Evolutionary conservation across 768 basidiomycete genomes (phyloP).

Genomic region (Brasilioporus rufonigricans): DNA sequence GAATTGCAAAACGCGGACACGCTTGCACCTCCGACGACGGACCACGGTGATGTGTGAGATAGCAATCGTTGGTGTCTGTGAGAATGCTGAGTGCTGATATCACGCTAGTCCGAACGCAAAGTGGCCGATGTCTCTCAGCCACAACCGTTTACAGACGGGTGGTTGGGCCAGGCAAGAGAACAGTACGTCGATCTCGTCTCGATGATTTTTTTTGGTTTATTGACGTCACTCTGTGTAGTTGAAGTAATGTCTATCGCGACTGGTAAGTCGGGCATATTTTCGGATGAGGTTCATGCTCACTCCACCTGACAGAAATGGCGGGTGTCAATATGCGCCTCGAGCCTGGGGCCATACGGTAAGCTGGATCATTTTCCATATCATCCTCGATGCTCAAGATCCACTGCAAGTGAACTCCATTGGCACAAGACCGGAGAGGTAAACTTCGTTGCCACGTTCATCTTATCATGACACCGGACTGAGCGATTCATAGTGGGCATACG

Average conservation of each 20-base stretch:
- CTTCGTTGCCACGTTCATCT: not conserved
- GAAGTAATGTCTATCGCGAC: constrained; percentile 37
- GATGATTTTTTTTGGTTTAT: too few species aligned
- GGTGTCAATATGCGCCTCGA: constrained; percentile 40
- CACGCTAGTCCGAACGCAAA: too few species aligned
- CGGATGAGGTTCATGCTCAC: not conserved
- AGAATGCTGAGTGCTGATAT: too few species aligned
- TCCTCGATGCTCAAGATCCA: not conserved
- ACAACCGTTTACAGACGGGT: too few species aligned
- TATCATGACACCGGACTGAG: not conserved
- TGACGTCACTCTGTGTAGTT: constrained; percentile 21
- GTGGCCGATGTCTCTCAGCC: too few species aligned
- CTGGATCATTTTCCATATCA: too few species aligned
- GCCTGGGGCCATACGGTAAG: constrained; percentile 37
- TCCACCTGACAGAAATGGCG: constrained; percentile 7
- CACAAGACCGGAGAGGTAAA: constrained; percentile 34
- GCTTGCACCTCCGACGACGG: too few species aligned
- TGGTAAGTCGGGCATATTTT: constrained; percentile 20
- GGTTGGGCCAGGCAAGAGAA: too few species aligned
- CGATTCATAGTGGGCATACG: constrained; percentile 43
- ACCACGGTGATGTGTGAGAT: too few species aligned
- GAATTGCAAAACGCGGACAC: too few species aligned
- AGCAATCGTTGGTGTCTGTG: too few species aligned
- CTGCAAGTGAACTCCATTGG: constrained; percentile 40
- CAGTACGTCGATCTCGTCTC: too few species aligned